phyloP scores from a whole-genome alignment of 768 basidiomycete species.

The Xerocomus brunneocitrinus region DNA sequence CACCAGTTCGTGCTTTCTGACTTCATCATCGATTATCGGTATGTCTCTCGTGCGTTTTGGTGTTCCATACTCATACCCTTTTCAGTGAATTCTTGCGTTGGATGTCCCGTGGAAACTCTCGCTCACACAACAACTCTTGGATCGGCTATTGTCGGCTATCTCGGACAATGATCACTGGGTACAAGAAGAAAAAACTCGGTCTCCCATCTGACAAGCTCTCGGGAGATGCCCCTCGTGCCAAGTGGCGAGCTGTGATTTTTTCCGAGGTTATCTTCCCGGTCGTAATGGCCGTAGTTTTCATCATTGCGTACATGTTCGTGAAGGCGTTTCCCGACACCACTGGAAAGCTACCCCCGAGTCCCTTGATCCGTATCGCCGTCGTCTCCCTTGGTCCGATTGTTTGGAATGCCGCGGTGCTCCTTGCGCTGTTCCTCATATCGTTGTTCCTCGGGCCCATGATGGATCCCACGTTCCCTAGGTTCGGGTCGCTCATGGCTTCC shows the following conservation, averaged over 20 bases:
- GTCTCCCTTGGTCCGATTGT: constrained; percentile 93
- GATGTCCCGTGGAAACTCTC: constrained; percentile 98
- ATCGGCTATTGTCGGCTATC: constrained; percentile 98
- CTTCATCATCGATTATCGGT: constrained; percentile 95
- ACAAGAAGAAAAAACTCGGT: constrained; percentile 96
- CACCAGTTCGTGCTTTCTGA: constrained; percentile 98
- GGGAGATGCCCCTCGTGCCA: constrained; percentile 89
- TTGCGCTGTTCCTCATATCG: constrained; percentile 86
- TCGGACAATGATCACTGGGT: constrained; percentile 99
- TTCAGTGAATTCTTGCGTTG: constrained; percentile 92
- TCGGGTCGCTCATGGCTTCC: constrained; percentile 89
- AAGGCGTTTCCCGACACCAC: constrained; percentile 72
- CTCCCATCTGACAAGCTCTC: constrained; percentile 97
- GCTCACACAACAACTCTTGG: constrained; percentile 97
- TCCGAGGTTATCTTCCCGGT: constrained; percentile 86
- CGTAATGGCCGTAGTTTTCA: constrained; percentile 80
- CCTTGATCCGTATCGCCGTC: constrained; percentile 89
- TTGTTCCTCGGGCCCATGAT: constrained; percentile 91
- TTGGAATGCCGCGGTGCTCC: constrained; percentile 85
- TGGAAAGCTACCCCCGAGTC: constrained; percentile 68
- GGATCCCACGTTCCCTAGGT: constrained; percentile 76
- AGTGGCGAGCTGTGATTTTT: constrained; percentile 85
- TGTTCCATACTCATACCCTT: neutral
- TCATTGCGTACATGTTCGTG: constrained; percentile 88
- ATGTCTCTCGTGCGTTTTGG: constrained; percentile 19